phyloP scores from a whole-genome alignment of 2,329 filamentous ascomycete genomes.

The Xylaria hypoxylon region DNA sequence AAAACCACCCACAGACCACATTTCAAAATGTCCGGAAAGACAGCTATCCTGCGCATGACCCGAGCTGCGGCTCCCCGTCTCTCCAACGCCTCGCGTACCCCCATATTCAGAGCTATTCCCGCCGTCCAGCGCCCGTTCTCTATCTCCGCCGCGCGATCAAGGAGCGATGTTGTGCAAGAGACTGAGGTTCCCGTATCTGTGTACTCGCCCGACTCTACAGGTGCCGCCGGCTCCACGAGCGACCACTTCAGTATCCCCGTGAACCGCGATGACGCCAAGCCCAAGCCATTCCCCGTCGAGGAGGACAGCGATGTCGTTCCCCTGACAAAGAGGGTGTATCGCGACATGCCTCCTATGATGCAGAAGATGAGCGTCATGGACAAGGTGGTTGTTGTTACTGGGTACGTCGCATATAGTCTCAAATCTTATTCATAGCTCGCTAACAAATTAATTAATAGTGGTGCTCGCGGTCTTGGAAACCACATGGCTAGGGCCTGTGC shows the following conservation, averaged over 20 bases:
- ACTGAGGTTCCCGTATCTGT: slow-evolving; percentile 68
- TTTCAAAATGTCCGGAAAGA: slow-evolving; percentile 50
- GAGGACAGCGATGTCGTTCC: slow-evolving; percentile 64
- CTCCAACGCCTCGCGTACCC: slow-evolving; percentile 41
- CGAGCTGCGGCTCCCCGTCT: slow-evolving; percentile 49
- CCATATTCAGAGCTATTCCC: slow-evolving; percentile 45
- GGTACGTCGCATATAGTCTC: slow-evolving; percentile 56
- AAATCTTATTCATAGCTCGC: slow-evolving; percentile 8
- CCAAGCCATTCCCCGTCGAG: slow-evolving; percentile 56
- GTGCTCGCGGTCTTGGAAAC: slow-evolving; percentile 81
- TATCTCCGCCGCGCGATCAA: slow-evolving; percentile 54
- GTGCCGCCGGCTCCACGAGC: slow-evolving; percentile 53
- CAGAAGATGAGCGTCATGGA: slow-evolving; percentile 75
- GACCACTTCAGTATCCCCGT: slow-evolving; percentile 69
- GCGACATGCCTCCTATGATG: slow-evolving; percentile 72
- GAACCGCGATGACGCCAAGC: slow-evolving; percentile 57
- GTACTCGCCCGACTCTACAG: slow-evolving; percentile 62
- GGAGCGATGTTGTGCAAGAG: slow-evolving; percentile 66
- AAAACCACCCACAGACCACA: slow-evolving; percentile 26
- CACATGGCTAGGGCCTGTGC: slow-evolving; percentile 82
- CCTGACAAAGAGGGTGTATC: slow-evolving; percentile 65
- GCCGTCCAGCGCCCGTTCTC: slow-evolving; percentile 54
- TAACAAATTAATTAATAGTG: slow-evolving; percentile 59
- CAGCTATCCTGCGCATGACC: slow-evolving; percentile 48
- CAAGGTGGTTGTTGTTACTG: slow-evolving; percentile 79